These are phyloP conservation scores for Fusarium camptoceras DNA, from an alignment of 2,329 filamentous ascomycete genomes.

Conservation along the genomic window DNA sequence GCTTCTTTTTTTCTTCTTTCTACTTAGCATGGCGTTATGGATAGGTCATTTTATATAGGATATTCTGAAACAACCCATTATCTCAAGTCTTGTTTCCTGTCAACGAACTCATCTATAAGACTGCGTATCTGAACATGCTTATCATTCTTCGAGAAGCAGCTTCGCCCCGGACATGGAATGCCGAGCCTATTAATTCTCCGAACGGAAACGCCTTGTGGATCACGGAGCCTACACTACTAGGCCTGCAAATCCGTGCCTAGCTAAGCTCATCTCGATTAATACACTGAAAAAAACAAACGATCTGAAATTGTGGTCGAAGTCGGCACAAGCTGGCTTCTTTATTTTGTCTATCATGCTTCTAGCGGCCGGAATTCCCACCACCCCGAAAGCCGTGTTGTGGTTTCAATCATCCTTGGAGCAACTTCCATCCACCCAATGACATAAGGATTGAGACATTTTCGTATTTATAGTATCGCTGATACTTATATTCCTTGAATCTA, in stretches of 20 bases:
- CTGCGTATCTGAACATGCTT: not conserved
- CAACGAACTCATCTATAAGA: not conserved
- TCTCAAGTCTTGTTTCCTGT: not conserved
- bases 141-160: not conserved
- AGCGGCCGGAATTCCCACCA: not conserved
- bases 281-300: not conserved
- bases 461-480: not conserved
- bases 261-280: not conserved
- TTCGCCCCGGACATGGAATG: not conserved
- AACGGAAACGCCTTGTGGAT: not conserved
- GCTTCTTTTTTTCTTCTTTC: conserved; percentile 7
- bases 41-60: conserved; percentile 14
- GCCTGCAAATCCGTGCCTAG: not conserved
- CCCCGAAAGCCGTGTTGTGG: not conserved
- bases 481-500: not conserved
- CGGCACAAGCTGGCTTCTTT: not conserved
- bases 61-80: not conserved
- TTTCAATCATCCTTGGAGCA: conserved; percentile 2
- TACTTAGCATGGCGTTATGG: conserved; percentile 34
- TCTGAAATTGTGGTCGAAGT: not conserved
- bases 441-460: conserved; percentile 14
- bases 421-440: not conserved
- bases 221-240: not conserved
- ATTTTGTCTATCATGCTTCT: not conserved
- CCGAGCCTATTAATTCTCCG: not conserved